These are phyloP conservation scores for Trichosporon ovoides DNA, from an alignment of 1,284 basidiomycete species.

Conservation along the genomic window DNA sequence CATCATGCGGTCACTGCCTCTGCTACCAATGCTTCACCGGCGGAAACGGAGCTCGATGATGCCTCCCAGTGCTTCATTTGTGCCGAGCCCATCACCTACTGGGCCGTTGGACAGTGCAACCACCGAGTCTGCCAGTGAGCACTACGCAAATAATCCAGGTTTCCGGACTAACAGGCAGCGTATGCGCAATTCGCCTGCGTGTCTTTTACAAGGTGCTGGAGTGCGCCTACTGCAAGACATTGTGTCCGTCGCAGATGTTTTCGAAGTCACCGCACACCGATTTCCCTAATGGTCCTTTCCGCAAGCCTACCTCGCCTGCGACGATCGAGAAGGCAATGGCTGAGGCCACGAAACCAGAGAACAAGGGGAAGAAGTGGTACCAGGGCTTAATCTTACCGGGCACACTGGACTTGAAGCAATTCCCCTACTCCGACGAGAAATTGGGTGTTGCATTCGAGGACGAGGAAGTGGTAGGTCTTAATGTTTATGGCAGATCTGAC, in stretches of 20 bases:
- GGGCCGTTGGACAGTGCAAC: constrained; percentile 81
- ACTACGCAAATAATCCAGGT: background rate
- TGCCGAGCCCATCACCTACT: constrained; percentile 88
- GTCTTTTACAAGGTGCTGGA: constrained; percentile 89
- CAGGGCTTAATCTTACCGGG: constrained; percentile 40
- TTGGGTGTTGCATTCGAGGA: constrained; percentile 82
- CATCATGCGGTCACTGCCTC: background rate
- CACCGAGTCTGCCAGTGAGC: constrained; percentile 56
- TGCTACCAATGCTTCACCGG: constrained; percentile 4
- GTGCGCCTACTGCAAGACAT: constrained; percentile 95
- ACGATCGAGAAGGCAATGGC: constrained; percentile 37
- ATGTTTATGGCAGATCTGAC: background rate
- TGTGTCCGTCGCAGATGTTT: constrained; percentile 75
- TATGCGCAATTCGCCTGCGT: constrained; percentile 80
- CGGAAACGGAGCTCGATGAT: constrained; percentile 49
- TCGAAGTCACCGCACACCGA: constrained; percentile 62
- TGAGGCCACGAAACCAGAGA: constrained; percentile 35
- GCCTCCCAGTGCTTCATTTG: constrained; percentile 82
- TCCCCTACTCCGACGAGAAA: constrained; percentile 66
- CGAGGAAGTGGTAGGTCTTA: constrained; percentile 61
- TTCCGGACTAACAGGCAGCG: constrained; percentile 65
- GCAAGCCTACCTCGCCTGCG: constrained; percentile 51
- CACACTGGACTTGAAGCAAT: constrained; percentile 38
- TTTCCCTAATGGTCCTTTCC: constrained; percentile 59
- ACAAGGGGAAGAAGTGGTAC: constrained; percentile 41